Conservation (phyloP, 768 basidiomycete genomes). For the Termitomyces sp. region DNA sequence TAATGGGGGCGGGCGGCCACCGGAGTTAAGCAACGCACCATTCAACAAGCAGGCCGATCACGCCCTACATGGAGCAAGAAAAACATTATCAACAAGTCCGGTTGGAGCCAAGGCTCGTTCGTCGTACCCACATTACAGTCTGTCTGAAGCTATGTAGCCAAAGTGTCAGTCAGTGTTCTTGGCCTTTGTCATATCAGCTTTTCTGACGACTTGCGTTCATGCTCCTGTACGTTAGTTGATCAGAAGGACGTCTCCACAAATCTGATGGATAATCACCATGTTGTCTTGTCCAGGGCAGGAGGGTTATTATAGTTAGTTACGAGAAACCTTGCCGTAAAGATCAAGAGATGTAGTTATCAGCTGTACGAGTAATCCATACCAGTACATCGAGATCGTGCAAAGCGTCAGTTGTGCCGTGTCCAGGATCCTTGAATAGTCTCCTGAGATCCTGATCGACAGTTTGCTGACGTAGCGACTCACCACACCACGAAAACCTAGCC, state of each 20-base stretch:
- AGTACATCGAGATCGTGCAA: constrained; percentile 44
- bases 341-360: too few species aligned
- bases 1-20: too few species aligned
- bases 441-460: too few species aligned
- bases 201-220: constrained; percentile 45
- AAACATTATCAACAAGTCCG: too few species aligned
- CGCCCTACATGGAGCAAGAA: constrained; percentile 32
- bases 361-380: too few species aligned
- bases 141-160: constrained; percentile 40
- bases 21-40: constrained; percentile 27
- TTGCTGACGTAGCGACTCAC: constrained; percentile 20
- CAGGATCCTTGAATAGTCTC: constrained; percentile 24
- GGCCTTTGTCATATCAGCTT: too few species aligned
- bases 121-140: constrained; percentile 43
- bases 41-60: constrained; percentile 50
- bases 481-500: constrained; percentile 37
- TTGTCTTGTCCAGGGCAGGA: constrained; percentile 32
- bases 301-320: constrained; percentile 42
- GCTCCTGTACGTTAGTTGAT: constrained; percentile 30
- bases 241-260: too few species aligned
- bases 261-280: constrained; percentile 31
- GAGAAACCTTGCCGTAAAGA: constrained; percentile 37
- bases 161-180: too few species aligned
- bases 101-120: too few species aligned
- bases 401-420: constrained; percentile 46